Percentiles rank a stretch among this genome's conserved stretches.
These are phyloP conservation scores for Stygiomarasmius scandens DNA, from an alignment of 1,284 basidiomycete species.

Conservation along the genomic window DNA sequence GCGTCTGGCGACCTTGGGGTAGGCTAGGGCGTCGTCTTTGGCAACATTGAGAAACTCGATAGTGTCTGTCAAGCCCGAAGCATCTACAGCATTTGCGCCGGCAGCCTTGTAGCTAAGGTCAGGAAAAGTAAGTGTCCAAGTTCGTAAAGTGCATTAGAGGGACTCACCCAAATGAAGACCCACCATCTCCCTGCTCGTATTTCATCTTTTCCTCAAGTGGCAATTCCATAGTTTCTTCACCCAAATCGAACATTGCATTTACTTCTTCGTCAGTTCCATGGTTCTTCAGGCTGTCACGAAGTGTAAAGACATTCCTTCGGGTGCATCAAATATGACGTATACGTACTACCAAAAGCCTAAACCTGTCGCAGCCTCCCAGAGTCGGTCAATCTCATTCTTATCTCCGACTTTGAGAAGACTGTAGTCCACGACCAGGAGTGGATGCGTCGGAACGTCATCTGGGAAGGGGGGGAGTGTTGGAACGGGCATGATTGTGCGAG, in stretches of 20 bases:
- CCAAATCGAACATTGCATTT: slow-evolving; percentile 56
- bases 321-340: background rate
- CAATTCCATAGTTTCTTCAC: slow-evolving; percentile 50
- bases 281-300: slow-evolving; percentile 49
- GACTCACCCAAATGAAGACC: slow-evolving; percentile 60
- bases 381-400: slow-evolving; percentile 31
- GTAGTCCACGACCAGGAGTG: slow-evolving; percentile 42
- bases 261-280: slow-evolving; percentile 50
- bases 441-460: slow-evolving; percentile 36
- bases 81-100: slow-evolving; percentile 64
- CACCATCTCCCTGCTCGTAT: slow-evolving; percentile 63
- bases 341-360: slow-evolving; percentile 46
- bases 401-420: slow-evolving; percentile 32
- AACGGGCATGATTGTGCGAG: slow-evolving; percentile 11
- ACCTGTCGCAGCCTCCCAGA: slow-evolving; percentile 38
- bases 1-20: slow-evolving; percentile 52
- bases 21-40: slow-evolving; percentile 66
- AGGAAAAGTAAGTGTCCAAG: background rate
- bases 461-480: slow-evolving; percentile 32
- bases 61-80: slow-evolving; percentile 56
- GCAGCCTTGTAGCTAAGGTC: slow-evolving; percentile 60
- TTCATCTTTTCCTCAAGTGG: slow-evolving; percentile 56
- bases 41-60: slow-evolving; percentile 70
- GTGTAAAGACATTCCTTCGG: background rate
- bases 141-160: background rate